Evolutionary conservation across 345 rosid species (phyloP).

Genomic region (Hibiscus tridactylites): DNA sequence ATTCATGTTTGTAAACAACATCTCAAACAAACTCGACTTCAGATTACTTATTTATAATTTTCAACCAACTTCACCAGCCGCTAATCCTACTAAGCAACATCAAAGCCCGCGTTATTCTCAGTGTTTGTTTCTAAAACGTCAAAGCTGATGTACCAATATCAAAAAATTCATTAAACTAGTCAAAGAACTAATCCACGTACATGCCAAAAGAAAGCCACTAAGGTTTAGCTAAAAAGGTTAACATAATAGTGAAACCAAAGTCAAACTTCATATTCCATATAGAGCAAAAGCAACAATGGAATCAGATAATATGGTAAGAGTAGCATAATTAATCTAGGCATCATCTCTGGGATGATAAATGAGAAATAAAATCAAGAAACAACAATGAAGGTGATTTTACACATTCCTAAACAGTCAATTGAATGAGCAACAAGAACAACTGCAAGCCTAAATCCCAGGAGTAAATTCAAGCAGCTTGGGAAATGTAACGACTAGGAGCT

Average conservation of each 20-base stretch:
- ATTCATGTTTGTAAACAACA: background rate
- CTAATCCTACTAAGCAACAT: background rate
- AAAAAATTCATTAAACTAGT: background rate
- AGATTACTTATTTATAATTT: background rate
- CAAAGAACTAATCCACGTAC: background rate
- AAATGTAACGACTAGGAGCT: background rate
- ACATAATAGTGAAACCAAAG: background rate
- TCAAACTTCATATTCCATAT: background rate
- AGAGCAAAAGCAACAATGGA: background rate
- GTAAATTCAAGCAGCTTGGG: background rate
- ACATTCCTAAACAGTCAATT: background rate
- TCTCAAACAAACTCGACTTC: conserved; percentile 1
- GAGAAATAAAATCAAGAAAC: background rate
- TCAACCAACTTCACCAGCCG: background rate
- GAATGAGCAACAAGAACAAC: conserved; percentile 2
- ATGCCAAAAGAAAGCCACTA: background rate
- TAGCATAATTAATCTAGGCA: background rate
- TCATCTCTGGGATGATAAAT: background rate
- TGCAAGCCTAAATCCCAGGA: background rate
- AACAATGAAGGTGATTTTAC: background rate
- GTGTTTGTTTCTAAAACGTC: background rate
- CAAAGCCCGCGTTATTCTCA: background rate
- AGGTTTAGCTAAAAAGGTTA: background rate
- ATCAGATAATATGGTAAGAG: background rate
- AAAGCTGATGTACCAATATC: background rate